Evolutionary conservation across 2,329 filamentous ascomycete species (phyloP).

Genomic region (Penicillium nordicum): DNA sequence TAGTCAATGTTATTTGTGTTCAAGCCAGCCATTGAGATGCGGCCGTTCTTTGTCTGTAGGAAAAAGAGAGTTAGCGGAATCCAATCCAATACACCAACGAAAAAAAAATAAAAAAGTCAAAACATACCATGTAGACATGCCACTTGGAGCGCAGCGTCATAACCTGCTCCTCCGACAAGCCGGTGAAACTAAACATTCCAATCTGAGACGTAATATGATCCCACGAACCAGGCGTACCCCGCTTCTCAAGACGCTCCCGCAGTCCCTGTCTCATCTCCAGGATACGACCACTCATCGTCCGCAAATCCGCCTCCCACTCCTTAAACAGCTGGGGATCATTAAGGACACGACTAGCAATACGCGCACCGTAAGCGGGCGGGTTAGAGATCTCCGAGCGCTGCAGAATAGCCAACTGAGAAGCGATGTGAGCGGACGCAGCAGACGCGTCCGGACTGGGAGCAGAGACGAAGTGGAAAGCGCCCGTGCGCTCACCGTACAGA

Average conservation of each 20-base stretch:
- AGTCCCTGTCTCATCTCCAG: constrained; percentile 82
- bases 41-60: constrained; percentile 79
- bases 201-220: constrained; percentile 98
- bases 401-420: constrained; percentile 85
- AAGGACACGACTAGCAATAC: constrained; percentile 78
- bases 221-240: constrained; percentile 86
- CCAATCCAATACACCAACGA: background rate
- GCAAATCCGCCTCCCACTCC: constrained; percentile 89
- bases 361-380: constrained; percentile 88
- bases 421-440: constrained; percentile 61
- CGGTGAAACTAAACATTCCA: constrained; percentile 93
- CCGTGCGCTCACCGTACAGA: constrained; percentile 92
- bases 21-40: constrained; percentile 97
- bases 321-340: constrained; percentile 78
- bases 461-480: constrained; percentile 92
- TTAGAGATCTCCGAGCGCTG: constrained; percentile 98
- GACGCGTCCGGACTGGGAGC: constrained; percentile 65
- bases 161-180: constrained; percentile 50
- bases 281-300: constrained; percentile 93
- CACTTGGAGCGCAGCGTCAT: constrained; percentile 45
- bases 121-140: constrained; percentile 50
- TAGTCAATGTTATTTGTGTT: constrained; percentile 92
- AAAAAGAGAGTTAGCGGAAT: background rate
- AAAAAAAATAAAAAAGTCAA: background rate
- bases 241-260: constrained; percentile 74